Evolutionary conservation across 2,329 filamentous ascomycete genomes (phyloP).

Genomic region (Calonectria pauciramosa): DNA sequence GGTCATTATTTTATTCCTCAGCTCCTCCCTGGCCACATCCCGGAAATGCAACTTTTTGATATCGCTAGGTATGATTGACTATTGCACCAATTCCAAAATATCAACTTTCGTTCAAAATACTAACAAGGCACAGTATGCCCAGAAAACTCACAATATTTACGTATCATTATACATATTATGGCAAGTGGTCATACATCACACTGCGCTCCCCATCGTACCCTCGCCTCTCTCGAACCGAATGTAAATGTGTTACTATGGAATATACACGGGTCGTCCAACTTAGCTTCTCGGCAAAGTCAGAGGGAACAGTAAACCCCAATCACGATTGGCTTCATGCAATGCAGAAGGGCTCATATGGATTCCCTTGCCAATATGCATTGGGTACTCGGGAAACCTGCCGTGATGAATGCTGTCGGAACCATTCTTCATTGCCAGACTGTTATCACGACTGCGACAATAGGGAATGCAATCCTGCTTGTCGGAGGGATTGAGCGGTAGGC

Average conservation of each 20-base stretch:
- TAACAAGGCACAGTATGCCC: background rate
- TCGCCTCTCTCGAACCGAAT: background rate
- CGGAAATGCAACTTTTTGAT: background rate
- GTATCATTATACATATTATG: background rate
- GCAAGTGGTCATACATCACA: background rate
- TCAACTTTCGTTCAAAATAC: background rate
- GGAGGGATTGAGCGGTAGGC: too few species aligned
- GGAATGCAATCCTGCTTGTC: too few species aligned
- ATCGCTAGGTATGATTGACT: background rate
- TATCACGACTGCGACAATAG: too few species aligned
- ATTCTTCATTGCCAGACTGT: too few species aligned
- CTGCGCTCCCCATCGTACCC: too few species aligned
- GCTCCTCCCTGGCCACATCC: background rate
- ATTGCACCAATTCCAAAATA: background rate
- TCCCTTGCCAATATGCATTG: too few species aligned
- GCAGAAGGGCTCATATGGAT: background rate
- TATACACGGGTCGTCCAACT: background rate
- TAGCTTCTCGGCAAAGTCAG: too few species aligned
- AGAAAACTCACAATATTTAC: background rate
- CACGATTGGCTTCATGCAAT: background rate
- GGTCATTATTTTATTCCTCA: background rate
- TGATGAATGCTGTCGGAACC: too few species aligned
- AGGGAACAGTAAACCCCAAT: background rate
- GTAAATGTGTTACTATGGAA: background rate
- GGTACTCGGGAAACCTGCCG: too few species aligned